These are phyloP conservation scores for Acacia acuminata DNA, from an alignment of 306 rosid genomes.

Conservation along the genomic window DNA sequence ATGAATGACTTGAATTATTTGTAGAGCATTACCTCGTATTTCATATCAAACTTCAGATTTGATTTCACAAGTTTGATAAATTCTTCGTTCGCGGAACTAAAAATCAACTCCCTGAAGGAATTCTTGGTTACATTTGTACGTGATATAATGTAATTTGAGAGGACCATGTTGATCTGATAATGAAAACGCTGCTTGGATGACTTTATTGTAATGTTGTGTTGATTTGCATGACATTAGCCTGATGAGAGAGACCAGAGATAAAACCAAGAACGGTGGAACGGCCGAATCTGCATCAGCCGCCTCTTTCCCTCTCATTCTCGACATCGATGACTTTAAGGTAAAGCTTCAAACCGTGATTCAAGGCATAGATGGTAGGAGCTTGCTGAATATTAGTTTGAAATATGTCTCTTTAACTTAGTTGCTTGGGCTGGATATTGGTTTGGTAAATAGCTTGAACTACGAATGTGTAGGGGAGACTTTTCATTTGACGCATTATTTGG, in stretches of 20 bases:
- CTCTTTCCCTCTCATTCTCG: slow-evolving; percentile 86
- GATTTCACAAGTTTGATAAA: background rate
- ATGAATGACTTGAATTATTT: slow-evolving; percentile 8
- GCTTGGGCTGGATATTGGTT: background rate
- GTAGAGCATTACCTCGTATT: background rate
- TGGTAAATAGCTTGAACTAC: slow-evolving; percentile 19
- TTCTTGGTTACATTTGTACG: background rate
- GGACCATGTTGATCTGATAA: slow-evolving; percentile 9
- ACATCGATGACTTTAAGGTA: slow-evolving; percentile 94
- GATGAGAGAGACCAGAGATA: slow-evolving; percentile 80
- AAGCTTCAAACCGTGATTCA: background rate
- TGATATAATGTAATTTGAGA: background rate
- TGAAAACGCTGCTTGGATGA: background rate
- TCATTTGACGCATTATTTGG: slow-evolving; percentile 95
- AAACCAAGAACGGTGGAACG: slow-evolving; percentile 30
- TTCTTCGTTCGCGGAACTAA: background rate
- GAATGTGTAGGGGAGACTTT: slow-evolving; percentile 73
- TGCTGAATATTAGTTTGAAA: background rate
- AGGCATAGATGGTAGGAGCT: background rate
- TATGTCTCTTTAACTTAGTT: slow-evolving; percentile 4
- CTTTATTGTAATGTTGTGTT: background rate
- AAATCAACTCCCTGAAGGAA: background rate
- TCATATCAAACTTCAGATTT: background rate
- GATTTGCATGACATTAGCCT: slow-evolving; percentile 4
- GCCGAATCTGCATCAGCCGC: slow-evolving; percentile 51